Percentiles rank a stretch among this genome's conserved stretches.
These are phyloP conservation scores for Hydnomerulius pinastri DNA, from an alignment of 768 basidiomycete genomes.

Conservation along the genomic window DNA sequence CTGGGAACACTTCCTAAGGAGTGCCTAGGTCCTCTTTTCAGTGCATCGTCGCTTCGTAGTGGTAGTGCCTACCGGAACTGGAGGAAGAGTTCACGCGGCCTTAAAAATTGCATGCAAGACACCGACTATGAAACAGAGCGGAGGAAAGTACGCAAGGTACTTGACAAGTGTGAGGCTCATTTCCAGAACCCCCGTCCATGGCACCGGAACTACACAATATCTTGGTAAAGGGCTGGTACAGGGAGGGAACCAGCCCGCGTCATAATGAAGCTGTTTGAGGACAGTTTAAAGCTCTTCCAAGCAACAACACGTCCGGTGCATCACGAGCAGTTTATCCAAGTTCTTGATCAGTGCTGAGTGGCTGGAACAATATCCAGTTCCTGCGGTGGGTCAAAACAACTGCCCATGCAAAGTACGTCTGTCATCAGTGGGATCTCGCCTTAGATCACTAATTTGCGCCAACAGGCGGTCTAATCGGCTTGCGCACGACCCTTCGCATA, in stretches of 20 bases:
- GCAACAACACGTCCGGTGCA: not conserved
- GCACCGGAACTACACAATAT: too few relatives aligned
- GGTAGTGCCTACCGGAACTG: not conserved
- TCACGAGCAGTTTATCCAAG: not conserved
- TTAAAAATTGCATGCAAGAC: conserved; percentile 2
- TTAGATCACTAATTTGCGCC: too few relatives aligned
- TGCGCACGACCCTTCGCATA: too few relatives aligned
- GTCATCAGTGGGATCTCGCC: too few relatives aligned
- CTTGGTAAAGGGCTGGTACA: not conserved
- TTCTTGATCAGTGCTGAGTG: not conserved
- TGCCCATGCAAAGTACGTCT: not conserved
- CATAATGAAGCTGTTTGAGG: not conserved
- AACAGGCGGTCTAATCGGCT: too few relatives aligned
- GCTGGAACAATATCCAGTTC: not conserved
- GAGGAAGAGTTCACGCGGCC: not conserved
- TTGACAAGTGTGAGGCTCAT: too few relatives aligned
- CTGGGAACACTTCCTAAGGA: too few relatives aligned
- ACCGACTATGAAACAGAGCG: not conserved
- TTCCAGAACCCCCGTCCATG: too few relatives aligned
- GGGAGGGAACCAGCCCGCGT: not conserved
- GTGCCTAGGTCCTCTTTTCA: not conserved
- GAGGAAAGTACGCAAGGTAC: not conserved
- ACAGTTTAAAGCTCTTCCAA: not conserved
- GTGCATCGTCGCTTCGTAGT: not conserved
- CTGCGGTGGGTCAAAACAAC: not conserved